Percentiles rank a stretch among this genome's conserved stretches.
Conservation (phyloP, 1,284 basidiomycete species). For the Kwoniella shivajii region DNA sequence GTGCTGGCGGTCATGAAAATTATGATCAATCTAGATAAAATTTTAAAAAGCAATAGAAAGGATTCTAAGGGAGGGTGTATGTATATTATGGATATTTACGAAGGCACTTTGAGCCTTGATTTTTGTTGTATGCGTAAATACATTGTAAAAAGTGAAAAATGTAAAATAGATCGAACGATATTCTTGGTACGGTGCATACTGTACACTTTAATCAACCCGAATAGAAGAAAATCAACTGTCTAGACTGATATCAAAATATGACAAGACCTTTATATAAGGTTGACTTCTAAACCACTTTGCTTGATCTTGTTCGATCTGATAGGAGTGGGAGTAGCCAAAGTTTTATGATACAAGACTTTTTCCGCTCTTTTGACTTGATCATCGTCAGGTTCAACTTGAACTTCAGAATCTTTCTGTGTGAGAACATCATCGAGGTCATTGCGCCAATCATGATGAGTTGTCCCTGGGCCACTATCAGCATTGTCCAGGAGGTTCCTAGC, state of each 20-base stretch:
- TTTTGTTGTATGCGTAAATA: no score
- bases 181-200: neutral
- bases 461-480: conserved; percentile 16
- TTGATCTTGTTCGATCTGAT: neutral
- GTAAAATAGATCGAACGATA: no score
- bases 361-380: conserved; percentile 12
- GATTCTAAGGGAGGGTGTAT: no score
- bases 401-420: neutral
- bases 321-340: neutral
- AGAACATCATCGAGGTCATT: conserved; percentile 1
- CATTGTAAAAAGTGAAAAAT: no score
- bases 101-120: no score
- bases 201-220: no score
- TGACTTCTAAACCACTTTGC: neutral
- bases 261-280: neutral
- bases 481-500: conserved; percentile 7
- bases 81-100: no score
- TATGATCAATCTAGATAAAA: neutral
- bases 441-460: conserved; percentile 1
- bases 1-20: neutral
- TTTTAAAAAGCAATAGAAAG: no score
- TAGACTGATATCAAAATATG: no score
- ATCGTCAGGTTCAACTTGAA: conserved; percentile 1
- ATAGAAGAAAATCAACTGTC: no score
- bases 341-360: conserved; percentile 12